phyloP scores from a whole-genome alignment of 208 protist species.

The Plasmodiophora brassicae region DNA sequence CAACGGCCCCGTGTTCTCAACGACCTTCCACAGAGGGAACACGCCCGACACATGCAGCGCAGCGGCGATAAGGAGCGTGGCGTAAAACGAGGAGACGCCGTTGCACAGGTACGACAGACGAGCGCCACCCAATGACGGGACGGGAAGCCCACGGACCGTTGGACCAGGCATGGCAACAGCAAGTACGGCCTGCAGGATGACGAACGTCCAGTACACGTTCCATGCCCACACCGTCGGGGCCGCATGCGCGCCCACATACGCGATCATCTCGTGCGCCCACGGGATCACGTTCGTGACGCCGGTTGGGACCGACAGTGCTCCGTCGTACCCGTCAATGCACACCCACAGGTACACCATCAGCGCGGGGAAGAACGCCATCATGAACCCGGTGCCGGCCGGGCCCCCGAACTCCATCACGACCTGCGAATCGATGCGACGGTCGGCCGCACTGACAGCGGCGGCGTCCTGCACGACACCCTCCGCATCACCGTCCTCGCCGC shows the following conservation, averaged over 20 bases:
- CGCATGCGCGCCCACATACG: not conserved
- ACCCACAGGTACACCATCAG: conserved; percentile 80
- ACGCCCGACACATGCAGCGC: conserved; percentile 67
- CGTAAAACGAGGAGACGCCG: conserved; percentile 73
- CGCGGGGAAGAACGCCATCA: conserved; percentile 76
- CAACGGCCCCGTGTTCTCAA: conserved; percentile 64
- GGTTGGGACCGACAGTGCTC: conserved; percentile 61
- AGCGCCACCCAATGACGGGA: conserved; percentile 72
- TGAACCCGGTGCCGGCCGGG: conserved; percentile 57
- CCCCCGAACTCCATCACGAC: conserved; percentile 78
- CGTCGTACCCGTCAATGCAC: conserved; percentile 70
- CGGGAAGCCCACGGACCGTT: conserved; percentile 71
- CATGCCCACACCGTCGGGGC: conserved; percentile 37
- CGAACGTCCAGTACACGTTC: conserved; percentile 63
- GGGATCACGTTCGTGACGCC: not conserved
- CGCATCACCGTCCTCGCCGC: too few relatives aligned
- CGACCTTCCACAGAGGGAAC: conserved; percentile 65
- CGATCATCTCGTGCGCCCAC: not conserved
- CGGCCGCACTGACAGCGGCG: too few relatives aligned
- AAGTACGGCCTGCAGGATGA: conserved; percentile 70
- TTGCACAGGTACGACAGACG: conserved; percentile 79
- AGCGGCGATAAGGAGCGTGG: conserved; percentile 63
- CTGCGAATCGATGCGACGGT: too few relatives aligned
- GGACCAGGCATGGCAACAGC: conserved; percentile 70
- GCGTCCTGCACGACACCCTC: too few relatives aligned